Percentiles rank a stretch among this genome's conserved stretches.
phyloP scores from a whole-genome alignment of 345 rosid genomes.

The Corymbia maculata region DNA sequence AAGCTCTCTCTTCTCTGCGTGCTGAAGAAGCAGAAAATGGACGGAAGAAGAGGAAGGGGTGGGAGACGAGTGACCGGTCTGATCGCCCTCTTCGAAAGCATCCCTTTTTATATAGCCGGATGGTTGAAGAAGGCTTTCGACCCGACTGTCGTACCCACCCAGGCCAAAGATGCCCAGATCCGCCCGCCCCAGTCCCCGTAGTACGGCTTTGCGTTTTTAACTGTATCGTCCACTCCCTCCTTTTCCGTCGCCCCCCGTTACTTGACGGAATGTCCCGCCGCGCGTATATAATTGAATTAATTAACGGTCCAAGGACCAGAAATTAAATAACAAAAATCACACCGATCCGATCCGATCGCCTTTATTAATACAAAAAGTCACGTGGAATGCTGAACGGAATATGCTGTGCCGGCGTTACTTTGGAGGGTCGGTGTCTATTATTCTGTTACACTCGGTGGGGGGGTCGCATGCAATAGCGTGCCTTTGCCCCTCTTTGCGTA shows the following conservation, averaged over 20 bases:
- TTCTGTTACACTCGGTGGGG: background rate
- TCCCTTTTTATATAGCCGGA: background rate
- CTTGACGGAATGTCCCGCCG: background rate
- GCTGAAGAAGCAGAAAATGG: background rate
- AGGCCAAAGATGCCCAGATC: background rate
- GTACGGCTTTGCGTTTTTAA: background rate
- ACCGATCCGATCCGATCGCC: too few species aligned
- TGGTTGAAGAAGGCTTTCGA: background rate
- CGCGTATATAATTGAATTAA: background rate
- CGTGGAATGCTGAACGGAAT: background rate
- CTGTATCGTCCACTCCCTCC: background rate
- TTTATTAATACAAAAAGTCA: too few species aligned
- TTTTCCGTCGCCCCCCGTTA: background rate
- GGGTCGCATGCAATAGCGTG: background rate
- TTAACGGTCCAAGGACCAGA: background rate
- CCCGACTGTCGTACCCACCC: background rate
- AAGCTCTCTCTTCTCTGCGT: too few species aligned
- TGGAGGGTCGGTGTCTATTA: background rate
- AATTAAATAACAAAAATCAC: background rate
- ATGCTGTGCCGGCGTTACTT: background rate
- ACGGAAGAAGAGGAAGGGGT: too few species aligned
- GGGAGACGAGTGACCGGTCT: too few species aligned
- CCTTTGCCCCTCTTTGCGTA: background rate
- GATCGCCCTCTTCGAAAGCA: background rate
- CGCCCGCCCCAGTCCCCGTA: background rate